Conservation (phyloP, 176 grass and related monocot species). For the Secale cereale region DNA sequence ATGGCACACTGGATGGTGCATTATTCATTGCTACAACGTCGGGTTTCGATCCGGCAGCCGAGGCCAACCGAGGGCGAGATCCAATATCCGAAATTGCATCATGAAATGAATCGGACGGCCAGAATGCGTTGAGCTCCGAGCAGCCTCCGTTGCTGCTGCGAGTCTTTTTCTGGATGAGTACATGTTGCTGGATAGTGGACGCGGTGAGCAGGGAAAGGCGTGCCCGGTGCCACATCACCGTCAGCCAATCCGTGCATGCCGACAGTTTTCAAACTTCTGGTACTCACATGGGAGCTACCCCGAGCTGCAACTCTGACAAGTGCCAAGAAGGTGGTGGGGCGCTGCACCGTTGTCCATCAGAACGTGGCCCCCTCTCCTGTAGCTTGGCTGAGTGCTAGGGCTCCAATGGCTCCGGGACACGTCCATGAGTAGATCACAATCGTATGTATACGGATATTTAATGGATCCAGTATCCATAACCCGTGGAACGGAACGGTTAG, state of each 20-base stretch:
- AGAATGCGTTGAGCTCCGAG: no score
- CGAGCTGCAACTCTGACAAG: background rate
- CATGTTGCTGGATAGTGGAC: background rate
- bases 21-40: no score
- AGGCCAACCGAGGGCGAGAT: no score
- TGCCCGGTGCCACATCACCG: background rate
- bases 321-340: background rate
- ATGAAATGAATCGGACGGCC: no score
- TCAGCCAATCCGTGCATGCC: background rate
- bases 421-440: background rate
- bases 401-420: background rate
- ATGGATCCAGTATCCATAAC: background rate
- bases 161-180: no score
- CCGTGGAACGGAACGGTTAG: background rate
- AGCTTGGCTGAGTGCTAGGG: background rate
- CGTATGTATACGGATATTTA: background rate
- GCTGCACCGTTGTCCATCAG: background rate
- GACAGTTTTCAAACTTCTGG: background rate
- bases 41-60: no score
- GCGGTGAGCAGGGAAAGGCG: background rate
- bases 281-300: background rate
- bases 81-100: no score
- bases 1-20: no score
- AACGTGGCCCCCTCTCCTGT: background rate
- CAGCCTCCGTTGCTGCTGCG: no score